These are phyloP conservation scores for Streptanthus diversifolius DNA, from an alignment of 345 rosid genomes.

Conservation along the genomic window DNA sequence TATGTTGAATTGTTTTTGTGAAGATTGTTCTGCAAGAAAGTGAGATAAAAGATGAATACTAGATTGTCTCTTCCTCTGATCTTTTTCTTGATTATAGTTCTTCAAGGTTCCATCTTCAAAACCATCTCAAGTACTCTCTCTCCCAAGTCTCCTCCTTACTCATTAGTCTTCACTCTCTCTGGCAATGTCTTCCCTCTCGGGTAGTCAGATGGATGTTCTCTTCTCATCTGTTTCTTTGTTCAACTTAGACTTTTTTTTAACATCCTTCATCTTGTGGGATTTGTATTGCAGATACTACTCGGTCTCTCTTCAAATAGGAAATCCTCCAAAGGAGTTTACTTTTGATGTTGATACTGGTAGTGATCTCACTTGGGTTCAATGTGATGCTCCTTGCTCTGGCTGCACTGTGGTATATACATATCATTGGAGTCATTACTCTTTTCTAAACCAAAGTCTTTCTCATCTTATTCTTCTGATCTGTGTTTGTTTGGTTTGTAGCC, in stretches of 20 bases:
- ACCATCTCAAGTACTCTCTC: neutral
- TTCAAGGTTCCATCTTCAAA: constrained; percentile 8
- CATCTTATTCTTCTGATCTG: neutral
- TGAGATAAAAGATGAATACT: neutral
- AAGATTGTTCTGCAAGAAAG: constrained; percentile 3
- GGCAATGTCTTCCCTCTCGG: constrained; percentile 92
- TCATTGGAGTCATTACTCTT: neutral
- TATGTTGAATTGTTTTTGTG: neutral
- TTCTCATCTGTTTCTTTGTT: neutral
- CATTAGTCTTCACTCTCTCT: constrained; percentile 51
- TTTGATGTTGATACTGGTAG: constrained; percentile 92
- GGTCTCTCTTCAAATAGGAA: constrained; percentile 53
- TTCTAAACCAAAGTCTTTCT: neutral
- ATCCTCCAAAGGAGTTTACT: constrained; percentile 57
- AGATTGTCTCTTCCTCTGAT: neutral
- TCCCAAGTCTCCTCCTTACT: constrained; percentile 30
- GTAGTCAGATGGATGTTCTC: constrained; percentile 29
- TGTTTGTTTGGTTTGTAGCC: constrained; percentile 42
- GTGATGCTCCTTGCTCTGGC: constrained; percentile 81
- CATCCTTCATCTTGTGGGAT: neutral
- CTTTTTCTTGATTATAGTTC: neutral
- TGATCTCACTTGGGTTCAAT: constrained; percentile 91
- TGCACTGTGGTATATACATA: constrained; percentile 61
- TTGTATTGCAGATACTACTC: constrained; percentile 55
- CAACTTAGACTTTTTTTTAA: neutral